Conservation (phyloP, 768 basidiomycete species). For the Astraeus odoratus region DNA sequence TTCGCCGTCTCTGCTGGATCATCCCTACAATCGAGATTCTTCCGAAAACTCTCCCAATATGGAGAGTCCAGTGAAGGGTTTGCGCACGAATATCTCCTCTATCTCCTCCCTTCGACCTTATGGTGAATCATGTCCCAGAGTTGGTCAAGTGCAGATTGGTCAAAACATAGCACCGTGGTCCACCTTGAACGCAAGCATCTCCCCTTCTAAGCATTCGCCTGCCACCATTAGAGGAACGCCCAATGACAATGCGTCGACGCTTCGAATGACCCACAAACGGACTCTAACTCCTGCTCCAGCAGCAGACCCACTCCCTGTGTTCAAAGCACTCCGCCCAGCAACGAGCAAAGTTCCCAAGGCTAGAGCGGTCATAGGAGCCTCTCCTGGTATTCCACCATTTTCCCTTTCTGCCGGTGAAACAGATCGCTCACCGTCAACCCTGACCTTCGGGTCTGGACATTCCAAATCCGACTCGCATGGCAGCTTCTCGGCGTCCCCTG, state of each 20-base stretch:
- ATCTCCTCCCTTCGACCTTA: slow-evolving; percentile 48
- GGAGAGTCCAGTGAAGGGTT: slow-evolving; percentile 32
- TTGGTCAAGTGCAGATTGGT: slow-evolving; percentile 29
- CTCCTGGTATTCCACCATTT: slow-evolving; percentile 21
- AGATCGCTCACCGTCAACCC: slow-evolving; percentile 24
- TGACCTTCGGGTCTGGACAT: slow-evolving; percentile 32
- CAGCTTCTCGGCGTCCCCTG: slow-evolving; percentile 23
- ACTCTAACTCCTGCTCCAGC: slow-evolving; percentile 54
- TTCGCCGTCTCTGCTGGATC: slow-evolving; percentile 13
- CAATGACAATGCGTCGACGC: slow-evolving; percentile 21
- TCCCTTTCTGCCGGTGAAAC: slow-evolving; percentile 13
- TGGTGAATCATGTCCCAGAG: slow-evolving; percentile 26
- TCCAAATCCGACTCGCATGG: slow-evolving; percentile 24
- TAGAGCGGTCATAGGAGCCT: slow-evolving; percentile 18
- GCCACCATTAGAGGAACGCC: slow-evolving; percentile 13
- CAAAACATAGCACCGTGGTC: slow-evolving; percentile 64
- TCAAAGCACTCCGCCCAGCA: slow-evolving; percentile 53
- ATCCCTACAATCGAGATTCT: slow-evolving; percentile 25
- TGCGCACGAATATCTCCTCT: slow-evolving; percentile 34
- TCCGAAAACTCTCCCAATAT: slow-evolving; percentile 21
- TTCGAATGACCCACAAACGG: slow-evolving; percentile 38
- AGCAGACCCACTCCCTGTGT: slow-evolving; percentile 49
- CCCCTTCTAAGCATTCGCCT: slow-evolving; percentile 30
- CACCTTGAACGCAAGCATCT: slow-evolving; percentile 33
- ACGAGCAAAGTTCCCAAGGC: slow-evolving; percentile 20